These are phyloP conservation scores for Plasmodium vivax DNA, from an alignment of 169 alveolate species.

Conservation along the genomic window DNA sequence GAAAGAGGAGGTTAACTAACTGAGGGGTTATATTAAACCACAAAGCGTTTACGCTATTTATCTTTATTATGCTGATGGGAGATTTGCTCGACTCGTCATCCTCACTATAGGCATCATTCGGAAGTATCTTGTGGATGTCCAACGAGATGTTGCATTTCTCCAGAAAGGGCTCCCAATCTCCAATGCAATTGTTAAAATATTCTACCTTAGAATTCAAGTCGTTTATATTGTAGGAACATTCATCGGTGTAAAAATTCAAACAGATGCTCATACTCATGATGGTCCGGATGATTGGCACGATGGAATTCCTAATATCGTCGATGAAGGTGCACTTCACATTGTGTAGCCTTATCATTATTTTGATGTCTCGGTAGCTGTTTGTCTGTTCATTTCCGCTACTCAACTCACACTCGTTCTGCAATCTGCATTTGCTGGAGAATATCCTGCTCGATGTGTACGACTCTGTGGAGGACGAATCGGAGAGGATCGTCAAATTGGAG, in stretches of 20 bases:
- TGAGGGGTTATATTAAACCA: conserved; percentile 89
- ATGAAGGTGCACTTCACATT: conserved; percentile 84
- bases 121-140: conserved; percentile 48
- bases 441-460: not conserved
- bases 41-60: conserved; percentile 81
- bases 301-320: conserved; percentile 85
- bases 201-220: conserved; percentile 78
- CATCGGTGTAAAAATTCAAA: conserved; percentile 44
- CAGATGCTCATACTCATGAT: conserved; percentile 60
- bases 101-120: conserved; percentile 74
- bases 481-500: conserved; percentile 8
- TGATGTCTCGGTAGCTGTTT: conserved; percentile 72
- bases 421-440: not conserved
- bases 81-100: conserved; percentile 81
- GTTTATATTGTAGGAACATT: conserved; percentile 49
- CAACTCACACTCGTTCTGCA: conserved; percentile 2
- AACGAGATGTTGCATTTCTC: conserved; percentile 79
- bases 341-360: conserved; percentile 79
- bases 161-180: conserved; percentile 89
- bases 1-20: conserved; percentile 83
- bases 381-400: conserved; percentile 10
- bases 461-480: conserved; percentile 23
- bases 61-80: conserved; percentile 82
- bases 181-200: conserved; percentile 84
- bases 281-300: conserved; percentile 86